These are phyloP conservation scores for Alternaria sp. DNA, from an alignment of 2,329 filamentous ascomycete genomes.

Conservation along the genomic window DNA sequence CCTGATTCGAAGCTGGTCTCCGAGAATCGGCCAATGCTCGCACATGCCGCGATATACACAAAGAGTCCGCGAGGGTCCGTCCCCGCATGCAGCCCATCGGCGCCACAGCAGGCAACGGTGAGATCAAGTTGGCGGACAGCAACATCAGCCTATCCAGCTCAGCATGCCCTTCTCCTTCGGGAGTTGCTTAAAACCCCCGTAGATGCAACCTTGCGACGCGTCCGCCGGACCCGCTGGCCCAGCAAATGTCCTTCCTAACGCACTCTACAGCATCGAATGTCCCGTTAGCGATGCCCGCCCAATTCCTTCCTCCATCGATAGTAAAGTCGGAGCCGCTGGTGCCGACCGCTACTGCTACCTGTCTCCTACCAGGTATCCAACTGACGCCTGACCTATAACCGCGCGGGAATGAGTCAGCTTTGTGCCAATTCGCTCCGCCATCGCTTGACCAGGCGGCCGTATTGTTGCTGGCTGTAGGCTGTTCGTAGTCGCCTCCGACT, in stretches of 20 bases:
- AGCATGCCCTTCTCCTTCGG: not conserved
- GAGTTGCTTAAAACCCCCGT: not conserved
- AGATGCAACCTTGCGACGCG: slow-evolving; percentile 27
- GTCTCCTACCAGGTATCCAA: slow-evolving; percentile 30
- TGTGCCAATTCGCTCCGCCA: slow-evolving; percentile 33
- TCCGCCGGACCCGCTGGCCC: slow-evolving; percentile 38
- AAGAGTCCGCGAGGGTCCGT: not conserved
- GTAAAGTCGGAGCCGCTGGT: slow-evolving; percentile 41
- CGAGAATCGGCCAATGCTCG: not conserved
- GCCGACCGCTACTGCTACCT: slow-evolving; percentile 35
- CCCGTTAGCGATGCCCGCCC: slow-evolving; percentile 34
- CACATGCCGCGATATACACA: not conserved
- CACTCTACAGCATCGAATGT: slow-evolving; percentile 42
- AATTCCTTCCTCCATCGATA: slow-evolving; percentile 37
- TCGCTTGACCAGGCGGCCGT: slow-evolving; percentile 38
- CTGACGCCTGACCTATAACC: slow-evolving; percentile 38
- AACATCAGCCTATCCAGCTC: not conserved
- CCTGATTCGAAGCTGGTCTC: not conserved
- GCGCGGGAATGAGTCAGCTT: slow-evolving; percentile 30
- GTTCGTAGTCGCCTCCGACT: slow-evolving; percentile 38
- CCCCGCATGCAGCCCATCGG: not conserved
- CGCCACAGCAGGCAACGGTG: not conserved
- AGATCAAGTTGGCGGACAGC: not conserved
- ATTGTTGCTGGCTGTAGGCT: slow-evolving; percentile 28
- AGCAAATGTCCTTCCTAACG: slow-evolving; percentile 25